Evolutionary conservation across 2,329 filamentous ascomycete genomes (phyloP).

Genomic region (Fusarium bactridioides): DNA sequence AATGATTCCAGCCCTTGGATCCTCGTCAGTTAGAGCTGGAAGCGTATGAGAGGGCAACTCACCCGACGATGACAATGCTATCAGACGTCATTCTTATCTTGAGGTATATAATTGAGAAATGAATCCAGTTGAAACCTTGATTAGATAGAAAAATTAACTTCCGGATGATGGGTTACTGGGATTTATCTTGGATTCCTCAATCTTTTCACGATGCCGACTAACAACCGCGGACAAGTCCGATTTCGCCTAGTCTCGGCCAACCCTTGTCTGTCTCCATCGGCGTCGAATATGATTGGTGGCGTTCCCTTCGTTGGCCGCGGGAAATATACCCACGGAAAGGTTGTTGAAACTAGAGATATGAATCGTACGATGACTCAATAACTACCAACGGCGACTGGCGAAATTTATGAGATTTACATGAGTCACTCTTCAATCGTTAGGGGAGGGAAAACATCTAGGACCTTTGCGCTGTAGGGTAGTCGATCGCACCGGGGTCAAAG

Average conservation of each 20-base stretch:
- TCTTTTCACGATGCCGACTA: neutral
- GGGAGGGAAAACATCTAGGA: too few relatives aligned
- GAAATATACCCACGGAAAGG: neutral
- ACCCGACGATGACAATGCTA: neutral
- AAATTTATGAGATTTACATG: too few relatives aligned
- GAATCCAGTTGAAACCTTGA: accelerated
- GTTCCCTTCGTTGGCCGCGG: neutral
- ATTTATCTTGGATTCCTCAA: too few relatives aligned
- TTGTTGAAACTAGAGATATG: neutral
- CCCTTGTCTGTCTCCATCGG: neutral
- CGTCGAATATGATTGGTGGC: constrained; percentile 2
- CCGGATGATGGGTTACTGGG: accelerated
- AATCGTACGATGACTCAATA: neutral
- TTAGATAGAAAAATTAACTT: neutral
- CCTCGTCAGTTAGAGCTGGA: neutral
- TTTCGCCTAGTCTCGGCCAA: neutral
- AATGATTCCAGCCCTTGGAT: neutral
- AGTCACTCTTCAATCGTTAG: too few relatives aligned
- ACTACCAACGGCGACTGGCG: neutral
- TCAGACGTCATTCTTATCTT: neutral
- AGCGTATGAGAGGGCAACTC: accelerated
- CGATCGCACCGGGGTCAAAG: neutral
- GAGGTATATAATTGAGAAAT: accelerated
- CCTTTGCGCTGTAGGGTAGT: neutral
- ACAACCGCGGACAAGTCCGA: neutral